Evolutionary conservation across 129 eudicot genomes (phyloP).

Genomic region (Dittrichia graveolens): DNA sequence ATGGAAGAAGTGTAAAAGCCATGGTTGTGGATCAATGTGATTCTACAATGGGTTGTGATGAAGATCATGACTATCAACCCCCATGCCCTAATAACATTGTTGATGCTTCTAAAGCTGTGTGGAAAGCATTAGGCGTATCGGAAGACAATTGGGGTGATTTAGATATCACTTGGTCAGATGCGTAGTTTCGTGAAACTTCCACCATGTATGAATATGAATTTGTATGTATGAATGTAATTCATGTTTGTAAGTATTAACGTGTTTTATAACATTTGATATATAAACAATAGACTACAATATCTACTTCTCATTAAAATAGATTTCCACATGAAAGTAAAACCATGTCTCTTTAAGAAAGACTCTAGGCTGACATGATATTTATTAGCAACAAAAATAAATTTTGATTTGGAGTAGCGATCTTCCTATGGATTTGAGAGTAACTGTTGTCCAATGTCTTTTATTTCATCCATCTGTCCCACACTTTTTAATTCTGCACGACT

Average conservation of each 20-base stretch:
- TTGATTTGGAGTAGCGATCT: no score
- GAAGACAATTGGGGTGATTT: conserved; percentile 39
- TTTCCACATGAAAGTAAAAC: no score
- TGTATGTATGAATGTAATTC: background rate
- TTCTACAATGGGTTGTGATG: conserved; percentile 39
- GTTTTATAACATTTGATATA: no score
- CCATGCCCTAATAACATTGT: conserved; percentile 45
- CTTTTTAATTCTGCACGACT: no score
- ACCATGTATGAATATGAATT: background rate
- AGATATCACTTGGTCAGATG: conserved; percentile 39
- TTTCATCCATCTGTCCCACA: no score
- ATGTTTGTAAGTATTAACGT: background rate
- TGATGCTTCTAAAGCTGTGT: conserved; percentile 45
- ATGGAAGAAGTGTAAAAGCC: conserved; percentile 33
- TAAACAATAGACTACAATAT: no score
- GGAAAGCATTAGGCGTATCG: conserved; percentile 43
- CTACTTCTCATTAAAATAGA: no score
- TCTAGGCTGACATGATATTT: no score
- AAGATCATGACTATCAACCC: conserved; percentile 47
- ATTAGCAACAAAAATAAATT: no score
- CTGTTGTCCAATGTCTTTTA: no score
- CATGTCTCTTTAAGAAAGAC: no score
- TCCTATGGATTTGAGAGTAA: no score
- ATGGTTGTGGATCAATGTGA: conserved; percentile 37
- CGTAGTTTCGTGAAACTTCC: background rate